phyloP scores from a whole-genome alignment of 148 eudicot species.

The Rheum nobile region DNA sequence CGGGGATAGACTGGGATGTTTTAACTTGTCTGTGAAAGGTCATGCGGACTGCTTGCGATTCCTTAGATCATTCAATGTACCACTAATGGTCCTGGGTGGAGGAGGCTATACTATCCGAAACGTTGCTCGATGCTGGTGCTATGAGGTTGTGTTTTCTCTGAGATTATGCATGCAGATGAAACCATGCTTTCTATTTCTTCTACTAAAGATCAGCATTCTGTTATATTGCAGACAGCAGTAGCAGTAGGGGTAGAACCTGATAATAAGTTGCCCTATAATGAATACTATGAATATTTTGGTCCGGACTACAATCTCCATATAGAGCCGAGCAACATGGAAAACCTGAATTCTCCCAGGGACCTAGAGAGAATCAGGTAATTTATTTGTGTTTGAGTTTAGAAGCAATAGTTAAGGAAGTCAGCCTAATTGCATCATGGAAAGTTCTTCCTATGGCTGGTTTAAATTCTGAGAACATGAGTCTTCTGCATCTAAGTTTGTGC shows the following conservation, averaged over 20 bases:
- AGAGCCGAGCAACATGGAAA: slow-evolving; percentile 62
- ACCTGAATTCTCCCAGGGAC: slow-evolving; percentile 60
- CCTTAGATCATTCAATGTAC: slow-evolving; percentile 90
- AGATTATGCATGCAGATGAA: not conserved
- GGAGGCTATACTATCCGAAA: slow-evolving; percentile 91
- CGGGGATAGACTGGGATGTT: slow-evolving; percentile 89
- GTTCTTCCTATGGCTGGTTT: not conserved
- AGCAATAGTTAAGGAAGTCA: not conserved
- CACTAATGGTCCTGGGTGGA: slow-evolving; percentile 91
- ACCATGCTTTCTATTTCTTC: not conserved
- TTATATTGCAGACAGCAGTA: slow-evolving; percentile 66
- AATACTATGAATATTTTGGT: slow-evolving; percentile 80
- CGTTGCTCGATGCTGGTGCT: slow-evolving; percentile 99
- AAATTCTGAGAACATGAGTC: not conserved
- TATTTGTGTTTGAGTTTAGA: not conserved
- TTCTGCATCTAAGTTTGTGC: not conserved
- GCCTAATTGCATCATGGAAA: not conserved
- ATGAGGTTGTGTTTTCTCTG: slow-evolving; percentile 50
- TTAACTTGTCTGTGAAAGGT: slow-evolving; percentile 88
- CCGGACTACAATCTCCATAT: slow-evolving; percentile 84
- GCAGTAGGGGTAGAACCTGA: slow-evolving; percentile 93
- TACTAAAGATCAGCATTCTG: not conserved
- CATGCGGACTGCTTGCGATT: slow-evolving; percentile 86
- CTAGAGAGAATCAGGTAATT: slow-evolving; percentile 74
- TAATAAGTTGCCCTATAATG: slow-evolving; percentile 79